Evolutionary conservation across 1,139 yeast genomes (phyloP), one percentile per base, ranked within the genome.

Genomic region (Saccharomycopsis phalli): DNA sequence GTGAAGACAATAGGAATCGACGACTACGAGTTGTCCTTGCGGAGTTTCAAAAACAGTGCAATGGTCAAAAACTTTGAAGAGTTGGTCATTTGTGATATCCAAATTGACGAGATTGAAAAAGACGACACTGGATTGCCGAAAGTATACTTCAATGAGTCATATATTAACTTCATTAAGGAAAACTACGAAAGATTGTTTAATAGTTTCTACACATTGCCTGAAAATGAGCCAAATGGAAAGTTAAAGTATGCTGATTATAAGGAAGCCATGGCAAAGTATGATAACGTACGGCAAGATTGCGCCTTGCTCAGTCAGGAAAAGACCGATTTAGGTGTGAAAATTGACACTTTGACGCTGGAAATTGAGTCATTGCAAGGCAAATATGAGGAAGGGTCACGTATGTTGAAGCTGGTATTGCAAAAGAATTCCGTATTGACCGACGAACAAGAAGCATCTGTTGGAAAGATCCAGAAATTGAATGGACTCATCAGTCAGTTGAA

Each of bases 71-170:
- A 71, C 37, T 81, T 74, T 49, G 76, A 73, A 25, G 73, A 69
- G 8, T 67, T 67, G 3, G 61, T 61, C 25, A 57, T 66, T 28
- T 55, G 71, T 21, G 62, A 65, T 10, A 27, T 19, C 13, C 16
- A 25, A 16, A 30, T 37, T 4, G 29, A 26, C n/a, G 37, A 36
- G 22, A 71, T 76, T 2, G 61, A 62, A 4, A 71, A 73, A 47
- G 94, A 86, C 54, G 79, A 75, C 2, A 77, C 94, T 1, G 98
- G 98, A 1, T 66, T 88, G 30, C 98, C 97, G 0, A 74, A 76
- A 44, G 84, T 88, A 1, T 86, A 71, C 51, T 81, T 91, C 53
- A 81, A 79, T 48, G 54, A 71, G 0, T 61, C 68, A 2, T 86
- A 84, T 53, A 78, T 84, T 3, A 64, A 65, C 4, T 25, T 39